Conservation (phyloP, 805 yeast genomes). For the Kluyveromyces dobzhanskii region DNA sequence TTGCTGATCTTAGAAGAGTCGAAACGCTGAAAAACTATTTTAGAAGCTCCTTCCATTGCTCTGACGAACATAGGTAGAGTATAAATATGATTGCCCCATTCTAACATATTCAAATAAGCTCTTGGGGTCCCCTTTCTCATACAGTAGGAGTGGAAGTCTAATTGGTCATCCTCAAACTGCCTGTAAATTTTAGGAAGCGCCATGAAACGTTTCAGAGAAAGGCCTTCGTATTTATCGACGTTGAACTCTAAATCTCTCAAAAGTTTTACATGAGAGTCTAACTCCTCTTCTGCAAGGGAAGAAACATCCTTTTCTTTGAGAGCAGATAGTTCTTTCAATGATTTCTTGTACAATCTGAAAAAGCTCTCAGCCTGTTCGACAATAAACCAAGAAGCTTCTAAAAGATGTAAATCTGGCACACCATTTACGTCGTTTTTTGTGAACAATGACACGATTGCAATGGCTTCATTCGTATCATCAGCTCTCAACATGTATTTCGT, state of each 20-base stretch:
- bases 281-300: conserved; percentile 12
- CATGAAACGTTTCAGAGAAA: conserved; percentile 71
- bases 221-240: conserved; percentile 45
- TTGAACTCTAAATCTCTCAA: conserved; percentile 36
- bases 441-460: conserved; percentile 65
- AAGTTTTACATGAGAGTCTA: conserved; percentile 19
- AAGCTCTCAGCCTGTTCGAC: conserved; percentile 81
- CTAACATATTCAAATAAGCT: conserved; percentile 64
- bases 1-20: conserved; percentile 13
- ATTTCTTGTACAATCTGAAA: conserved; percentile 43
- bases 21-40: conserved; percentile 40
- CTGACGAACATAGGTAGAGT: conserved; percentile 65
- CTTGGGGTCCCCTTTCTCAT: conserved; percentile 86
- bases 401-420: conserved; percentile 71
- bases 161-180: conserved; percentile 73
- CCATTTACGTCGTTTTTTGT: conserved; percentile 87
- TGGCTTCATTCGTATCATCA: conserved; percentile 63
- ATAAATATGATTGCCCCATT: conserved; percentile 76
- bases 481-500: conserved; percentile 79
- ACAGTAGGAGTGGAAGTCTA: conserved; percentile 91
- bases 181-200: conserved; percentile 61
- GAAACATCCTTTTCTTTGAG: conserved; percentile 7
- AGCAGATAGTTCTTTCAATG: conserved; percentile 17
- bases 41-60: conserved; percentile 56
- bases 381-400: conserved; percentile 91